Evolutionary conservation across 2,329 filamentous ascomycete genomes (phyloP).

Genomic region (Claviceps pusilla): DNA sequence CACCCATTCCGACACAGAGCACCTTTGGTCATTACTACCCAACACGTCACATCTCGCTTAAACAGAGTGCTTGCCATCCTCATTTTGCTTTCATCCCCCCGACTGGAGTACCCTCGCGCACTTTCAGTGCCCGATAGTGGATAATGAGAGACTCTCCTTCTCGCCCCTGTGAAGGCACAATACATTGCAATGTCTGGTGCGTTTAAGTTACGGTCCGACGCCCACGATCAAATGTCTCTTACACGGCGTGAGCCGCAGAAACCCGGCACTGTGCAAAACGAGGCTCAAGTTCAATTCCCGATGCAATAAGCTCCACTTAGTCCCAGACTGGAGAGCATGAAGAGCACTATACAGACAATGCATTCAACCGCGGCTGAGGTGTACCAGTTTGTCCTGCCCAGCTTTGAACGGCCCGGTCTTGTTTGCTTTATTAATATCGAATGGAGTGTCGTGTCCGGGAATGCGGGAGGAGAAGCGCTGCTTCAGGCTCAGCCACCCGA

Average conservation of each 20-base stretch:
- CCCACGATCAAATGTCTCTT: neutral
- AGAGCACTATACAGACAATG: slow-evolving; percentile 1
- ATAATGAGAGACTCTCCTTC: neutral
- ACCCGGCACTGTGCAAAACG: neutral
- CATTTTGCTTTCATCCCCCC: neutral
- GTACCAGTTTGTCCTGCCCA: neutral
- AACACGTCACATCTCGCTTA: neutral
- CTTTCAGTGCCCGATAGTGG: neutral
- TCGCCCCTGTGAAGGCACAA: neutral
- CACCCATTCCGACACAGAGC: neutral
- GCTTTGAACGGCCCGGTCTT: neutral
- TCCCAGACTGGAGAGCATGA: neutral
- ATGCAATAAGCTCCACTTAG: neutral
- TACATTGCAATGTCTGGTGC: no score
- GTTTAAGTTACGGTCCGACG: neutral
- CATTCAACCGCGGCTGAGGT: slow-evolving; percentile 1
- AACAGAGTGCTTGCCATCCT: neutral
- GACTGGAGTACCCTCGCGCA: neutral
- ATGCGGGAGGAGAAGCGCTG: neutral
- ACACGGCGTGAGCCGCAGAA: slow-evolving; percentile 1
- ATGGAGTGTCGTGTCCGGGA: neutral
- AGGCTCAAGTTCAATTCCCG: neutral
- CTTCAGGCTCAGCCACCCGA: neutral
- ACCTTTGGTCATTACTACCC: neutral
- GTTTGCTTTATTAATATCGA: neutral